Evolutionary conservation across 2,329 filamentous ascomycete species (phyloP).

Genomic region (Graphilbum ipis-grandicollis): DNA sequence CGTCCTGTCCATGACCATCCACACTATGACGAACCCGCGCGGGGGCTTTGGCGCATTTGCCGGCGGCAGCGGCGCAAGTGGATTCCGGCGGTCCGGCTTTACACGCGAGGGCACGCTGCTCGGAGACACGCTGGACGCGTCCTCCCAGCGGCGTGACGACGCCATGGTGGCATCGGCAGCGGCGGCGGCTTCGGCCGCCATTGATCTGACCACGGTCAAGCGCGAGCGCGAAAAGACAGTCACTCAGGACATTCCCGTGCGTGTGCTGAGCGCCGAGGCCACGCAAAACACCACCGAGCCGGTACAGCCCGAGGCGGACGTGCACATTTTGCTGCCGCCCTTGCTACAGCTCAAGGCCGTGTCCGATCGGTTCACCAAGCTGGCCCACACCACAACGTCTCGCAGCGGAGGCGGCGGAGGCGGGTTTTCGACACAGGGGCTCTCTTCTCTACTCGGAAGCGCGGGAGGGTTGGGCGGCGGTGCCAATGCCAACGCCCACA

Average conservation of each 20-base stretch:
- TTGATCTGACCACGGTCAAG: constrained; percentile 34
- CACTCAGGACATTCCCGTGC: constrained; percentile 90
- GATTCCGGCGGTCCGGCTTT: constrained; percentile 13
- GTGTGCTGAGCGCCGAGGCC: constrained; percentile 64
- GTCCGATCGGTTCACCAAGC: constrained; percentile 84
- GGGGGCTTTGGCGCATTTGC: constrained; percentile 15
- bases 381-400: constrained; percentile 41
- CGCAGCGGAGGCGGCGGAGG: too few species aligned
- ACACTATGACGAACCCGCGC: constrained; percentile 45
- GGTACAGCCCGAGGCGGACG: constrained; percentile 75
- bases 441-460: too few species aligned
- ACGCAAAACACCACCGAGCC: constrained; percentile 95
- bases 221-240: constrained; percentile 79
- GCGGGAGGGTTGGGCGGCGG: background rate
- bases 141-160: constrained; percentile 14
- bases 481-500: too few species aligned
- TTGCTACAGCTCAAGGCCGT: constrained; percentile 82
- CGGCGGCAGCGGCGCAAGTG: constrained; percentile 14
- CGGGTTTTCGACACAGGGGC: constrained; percentile 5
- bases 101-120: constrained; percentile 15
- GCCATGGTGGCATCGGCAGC: too few species aligned
- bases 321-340: constrained; percentile 80
- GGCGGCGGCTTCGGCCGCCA: too few species aligned
- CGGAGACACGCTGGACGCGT: constrained; percentile 18
- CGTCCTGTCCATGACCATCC: constrained; percentile 77